Percentiles rank a stretch among this genome's conserved stretches.
phyloP scores from a whole-genome alignment of 1,284 basidiomycete species.

The Puccinia sorghi region DNA sequence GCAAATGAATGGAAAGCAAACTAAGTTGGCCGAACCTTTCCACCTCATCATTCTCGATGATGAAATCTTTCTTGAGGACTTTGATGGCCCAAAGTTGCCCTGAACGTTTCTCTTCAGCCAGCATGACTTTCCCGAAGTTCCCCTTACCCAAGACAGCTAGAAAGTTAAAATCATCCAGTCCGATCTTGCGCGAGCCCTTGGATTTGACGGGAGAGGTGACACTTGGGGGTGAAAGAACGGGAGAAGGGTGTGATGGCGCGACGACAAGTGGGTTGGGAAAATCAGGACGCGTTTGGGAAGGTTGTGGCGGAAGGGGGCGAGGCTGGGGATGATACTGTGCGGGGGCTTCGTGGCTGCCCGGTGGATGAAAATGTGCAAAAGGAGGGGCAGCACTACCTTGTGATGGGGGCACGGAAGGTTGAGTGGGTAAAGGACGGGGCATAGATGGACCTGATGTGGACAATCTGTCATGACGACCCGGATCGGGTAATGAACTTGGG shows the following conservation, averaged over 20 bases:
- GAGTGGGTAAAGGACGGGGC: slow-evolving; percentile 43
- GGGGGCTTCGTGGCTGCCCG: neutral
- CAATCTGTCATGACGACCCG: slow-evolving; percentile 12
- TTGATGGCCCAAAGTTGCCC: slow-evolving; percentile 96
- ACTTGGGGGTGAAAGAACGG: neutral
- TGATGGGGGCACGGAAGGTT: slow-evolving; percentile 18
- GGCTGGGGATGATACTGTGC: slow-evolving; percentile 3
- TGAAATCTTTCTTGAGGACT: slow-evolving; percentile 99
- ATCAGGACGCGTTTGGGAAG: slow-evolving; percentile 23
- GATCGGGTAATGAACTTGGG: slow-evolving; percentile 8
- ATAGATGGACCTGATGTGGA: slow-evolving; percentile 5
- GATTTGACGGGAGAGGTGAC: slow-evolving; percentile 44
- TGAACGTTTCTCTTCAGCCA: slow-evolving; percentile 94
- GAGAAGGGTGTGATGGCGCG: slow-evolving; percentile 18
- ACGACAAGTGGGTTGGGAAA: slow-evolving; percentile 18
- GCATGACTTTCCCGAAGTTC: slow-evolving; percentile 99
- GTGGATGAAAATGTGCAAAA: slow-evolving; percentile 21
- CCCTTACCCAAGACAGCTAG: slow-evolving; percentile 97
- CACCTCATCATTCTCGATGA: slow-evolving; percentile 99
- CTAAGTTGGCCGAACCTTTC: slow-evolving; percentile 70
- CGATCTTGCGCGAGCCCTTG: slow-evolving; percentile 73
- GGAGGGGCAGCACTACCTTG: neutral
- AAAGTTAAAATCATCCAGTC: slow-evolving; percentile 99
- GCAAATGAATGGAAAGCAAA: slow-evolving; percentile 7
- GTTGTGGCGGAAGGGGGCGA: slow-evolving; percentile 26